Evolutionary conservation across 495 filamentous ascomycete genomes (phyloP).

Genomic region (Aspergillus hancockii): DNA sequence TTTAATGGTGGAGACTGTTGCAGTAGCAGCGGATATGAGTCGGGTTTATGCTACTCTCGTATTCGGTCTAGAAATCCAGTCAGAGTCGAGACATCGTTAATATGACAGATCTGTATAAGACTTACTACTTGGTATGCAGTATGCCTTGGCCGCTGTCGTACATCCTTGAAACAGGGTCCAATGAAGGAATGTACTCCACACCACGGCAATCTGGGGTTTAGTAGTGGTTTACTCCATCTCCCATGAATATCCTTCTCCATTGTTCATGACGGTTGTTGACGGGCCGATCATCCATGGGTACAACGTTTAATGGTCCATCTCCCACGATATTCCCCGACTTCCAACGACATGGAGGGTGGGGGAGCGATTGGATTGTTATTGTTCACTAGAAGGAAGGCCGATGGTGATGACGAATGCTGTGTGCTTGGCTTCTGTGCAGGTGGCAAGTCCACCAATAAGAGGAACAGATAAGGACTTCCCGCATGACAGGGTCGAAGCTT

Average conservation of each 20-base stretch:
- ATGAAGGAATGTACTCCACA: slow-evolving; percentile 1
- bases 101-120: too few species aligned
- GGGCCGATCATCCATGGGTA: not conserved
- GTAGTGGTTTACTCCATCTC: not conserved
- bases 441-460: slow-evolving; percentile 6
- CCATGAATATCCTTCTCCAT: not conserved
- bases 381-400: too few species aligned
- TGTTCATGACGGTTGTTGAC: not conserved
- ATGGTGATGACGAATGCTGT: slow-evolving; percentile 11
- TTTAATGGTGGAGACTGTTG: slow-evolving; percentile 1
- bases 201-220: not conserved
- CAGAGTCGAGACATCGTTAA: too few species aligned
- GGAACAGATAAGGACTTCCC: not conserved
- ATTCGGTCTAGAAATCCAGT: too few species aligned
- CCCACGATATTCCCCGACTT: not conserved
- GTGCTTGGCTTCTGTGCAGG: slow-evolving; percentile 2
- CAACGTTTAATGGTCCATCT: not conserved
- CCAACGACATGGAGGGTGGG: not conserved
- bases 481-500: slow-evolving; percentile 11
- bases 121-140: not conserved
- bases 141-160: not conserved
- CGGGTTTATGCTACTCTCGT: too few species aligned
- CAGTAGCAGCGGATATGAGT: not conserved
- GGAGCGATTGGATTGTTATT: too few species aligned
- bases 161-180: not conserved